These are phyloP conservation scores for Apostasia ramifera DNA, from an alignment of 106 monocot species.

Conservation along the genomic window DNA sequence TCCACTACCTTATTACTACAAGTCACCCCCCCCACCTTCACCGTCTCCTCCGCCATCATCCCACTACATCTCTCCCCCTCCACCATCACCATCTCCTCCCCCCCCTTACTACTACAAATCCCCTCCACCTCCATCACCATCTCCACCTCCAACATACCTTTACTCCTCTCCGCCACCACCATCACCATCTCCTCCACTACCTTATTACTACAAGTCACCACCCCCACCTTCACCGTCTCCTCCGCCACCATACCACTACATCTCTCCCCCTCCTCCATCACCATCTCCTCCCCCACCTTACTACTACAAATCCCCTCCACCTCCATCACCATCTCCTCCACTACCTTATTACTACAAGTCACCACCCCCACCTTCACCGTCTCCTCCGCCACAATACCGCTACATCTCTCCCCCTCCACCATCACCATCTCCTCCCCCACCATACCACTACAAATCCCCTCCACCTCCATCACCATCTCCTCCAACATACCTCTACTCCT, in stretches of 20 bases:
- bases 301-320: constrained; percentile 2
- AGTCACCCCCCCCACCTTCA: not conserved
- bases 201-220: not conserved
- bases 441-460: constrained; percentile 1
- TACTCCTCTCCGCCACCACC: no score
- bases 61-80: not conserved
- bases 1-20: not conserved
- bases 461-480: not conserved
- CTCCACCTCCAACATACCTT: not conserved
- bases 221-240: not conserved
- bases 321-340: not conserved
- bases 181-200: not conserved
- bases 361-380: not conserved
- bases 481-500: not conserved
- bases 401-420: not conserved
- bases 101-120: no score
- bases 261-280: not conserved
- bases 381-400: not conserved
- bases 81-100: not conserved
- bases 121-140: not conserved
- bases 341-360: constrained; percentile 2
- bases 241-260: not conserved
- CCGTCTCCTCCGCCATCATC: not conserved
- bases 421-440: not conserved
- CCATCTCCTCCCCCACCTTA: not conserved